Evolutionary conservation across 2,329 filamentous ascomycete genomes (phyloP).

Genomic region (Torrubiella hemipterigena): DNA sequence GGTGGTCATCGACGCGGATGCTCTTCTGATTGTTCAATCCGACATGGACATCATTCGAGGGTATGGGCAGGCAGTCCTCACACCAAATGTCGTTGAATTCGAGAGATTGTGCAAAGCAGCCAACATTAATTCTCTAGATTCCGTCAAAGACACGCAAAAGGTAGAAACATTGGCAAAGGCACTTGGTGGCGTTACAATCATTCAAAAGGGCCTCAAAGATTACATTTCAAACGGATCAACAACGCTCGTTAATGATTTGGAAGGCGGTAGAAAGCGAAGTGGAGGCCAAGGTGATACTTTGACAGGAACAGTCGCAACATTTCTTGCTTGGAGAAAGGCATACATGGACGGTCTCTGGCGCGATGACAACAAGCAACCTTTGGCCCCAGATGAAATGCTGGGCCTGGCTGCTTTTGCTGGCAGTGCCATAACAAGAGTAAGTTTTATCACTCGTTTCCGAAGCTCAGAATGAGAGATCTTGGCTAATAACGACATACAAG

Average conservation of each 20-base stretch:
- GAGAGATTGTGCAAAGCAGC: constrained; percentile 66
- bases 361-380: constrained; percentile 29
- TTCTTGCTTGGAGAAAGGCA: constrained; percentile 77
- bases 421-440: constrained; percentile 70
- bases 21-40: constrained; percentile 64
- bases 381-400: constrained; percentile 48
- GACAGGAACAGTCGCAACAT: constrained; percentile 78
- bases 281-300: constrained; percentile 94
- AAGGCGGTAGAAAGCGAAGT: constrained; percentile 78
- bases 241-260: constrained; percentile 65
- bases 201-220: constrained; percentile 80
- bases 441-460: constrained; percentile 13
- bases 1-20: constrained; percentile 87
- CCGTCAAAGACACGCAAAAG: constrained; percentile 25
- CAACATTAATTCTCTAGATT: constrained; percentile 43
- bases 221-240: constrained; percentile 68
- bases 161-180: constrained; percentile 59
- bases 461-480: neutral
- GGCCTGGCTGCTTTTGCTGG: constrained; percentile 77
- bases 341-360: constrained; percentile 79
- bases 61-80: constrained; percentile 76
- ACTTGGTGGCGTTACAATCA: constrained; percentile 77
- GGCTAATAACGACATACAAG: constrained; percentile 19
- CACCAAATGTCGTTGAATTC: constrained; percentile 93
- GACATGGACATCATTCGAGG: constrained; percentile 67